Conservation (phyloP, 177 flowering plant species). For the Vitis hybrid region DNA sequence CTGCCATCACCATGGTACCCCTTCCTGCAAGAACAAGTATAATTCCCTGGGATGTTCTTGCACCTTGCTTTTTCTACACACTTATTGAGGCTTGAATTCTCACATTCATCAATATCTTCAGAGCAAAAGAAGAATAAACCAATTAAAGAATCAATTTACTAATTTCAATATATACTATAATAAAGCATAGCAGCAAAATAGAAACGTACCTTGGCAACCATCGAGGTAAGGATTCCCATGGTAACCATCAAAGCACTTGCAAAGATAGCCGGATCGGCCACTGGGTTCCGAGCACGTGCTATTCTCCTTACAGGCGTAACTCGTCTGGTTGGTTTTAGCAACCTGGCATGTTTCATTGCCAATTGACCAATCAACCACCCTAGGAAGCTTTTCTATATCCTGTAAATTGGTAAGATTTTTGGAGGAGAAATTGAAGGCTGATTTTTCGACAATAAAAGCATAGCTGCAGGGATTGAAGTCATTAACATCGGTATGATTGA, state of each 20-base stretch:
- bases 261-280: slow-evolving; percentile 16
- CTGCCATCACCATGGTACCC: slow-evolving; percentile 19
- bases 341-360: too few relatives aligned
- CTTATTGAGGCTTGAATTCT: neutral
- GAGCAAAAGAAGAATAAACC: neutral
- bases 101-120: slow-evolving; percentile 12
- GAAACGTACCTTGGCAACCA: slow-evolving; percentile 13
- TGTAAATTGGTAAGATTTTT: too few relatives aligned
- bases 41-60: slow-evolving; percentile 13
- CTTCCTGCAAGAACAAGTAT: slow-evolving; percentile 24
- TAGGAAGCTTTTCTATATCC: too few relatives aligned
- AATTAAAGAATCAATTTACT: too few relatives aligned
- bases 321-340: too few relatives aligned
- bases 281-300: neutral
- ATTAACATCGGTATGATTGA: too few relatives aligned
- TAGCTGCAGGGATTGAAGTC: too few relatives aligned
- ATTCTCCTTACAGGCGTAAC: neutral
- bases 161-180: too few relatives aligned
- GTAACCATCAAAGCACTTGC: slow-evolving; percentile 17
- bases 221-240: slow-evolving; percentile 25
- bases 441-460: too few relatives aligned
- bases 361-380: too few relatives aligned
- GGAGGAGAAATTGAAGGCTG: too few relatives aligned
- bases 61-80: slow-evolving; percentile 5
- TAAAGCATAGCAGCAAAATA: too few relatives aligned